Base-by-base conservation (phyloP, 2,329 filamentous ascomycete genomes). In the Monosporascus sp. region DNA sequence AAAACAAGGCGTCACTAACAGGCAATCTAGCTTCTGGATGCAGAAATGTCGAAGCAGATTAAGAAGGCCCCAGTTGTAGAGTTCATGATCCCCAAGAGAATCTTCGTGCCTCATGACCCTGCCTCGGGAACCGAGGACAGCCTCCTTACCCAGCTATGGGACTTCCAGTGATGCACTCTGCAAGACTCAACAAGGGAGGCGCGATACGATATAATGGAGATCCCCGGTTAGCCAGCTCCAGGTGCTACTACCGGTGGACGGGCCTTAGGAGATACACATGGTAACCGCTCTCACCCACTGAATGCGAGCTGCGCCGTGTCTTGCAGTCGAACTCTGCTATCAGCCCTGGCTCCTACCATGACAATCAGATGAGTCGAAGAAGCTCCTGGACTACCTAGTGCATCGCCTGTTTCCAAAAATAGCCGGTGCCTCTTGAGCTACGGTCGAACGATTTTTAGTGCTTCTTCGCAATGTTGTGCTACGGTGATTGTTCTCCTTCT, bases 11-110 rank as follows among this genome's bases (percentile, higher is more conserved):
- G 7, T 49, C 35, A 47, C 72, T 78, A 61, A 78, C 65, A 35
- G 35, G 22, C 6, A 37, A 49, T 45, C 20, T 60, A 90, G 86
- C 83, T 99, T 67, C 73, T 97, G 44, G 89, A 94, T 55, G 86
- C 86, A 3, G 94, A 99, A 69, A 76, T 96, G 58, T 78, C 80
- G 54, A 95, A 93, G 71, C 84, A 89, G 44, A 76, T 96, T 58
- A 95, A 88, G 74, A 96, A 93, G 69, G 76, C 83, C 6, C 92
- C 93, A 0, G 90, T 94, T 14, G 84, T 97, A 49, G 94, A 97
- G 70, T 97, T 89, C 70, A 89, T 94, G 70, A 97, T 99, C 58
- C 92, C 93, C 7, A 94, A 94, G 74, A 84, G 79, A 61, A 87
- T 96, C 41, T 88, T 96, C 50, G 62, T 79, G 48, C 74, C 78